Evolutionary conservation across 495 filamentous ascomycete species (phyloP), one percentile per base, ranked within the genome.

Genomic region (Neurospora sp.): DNA sequence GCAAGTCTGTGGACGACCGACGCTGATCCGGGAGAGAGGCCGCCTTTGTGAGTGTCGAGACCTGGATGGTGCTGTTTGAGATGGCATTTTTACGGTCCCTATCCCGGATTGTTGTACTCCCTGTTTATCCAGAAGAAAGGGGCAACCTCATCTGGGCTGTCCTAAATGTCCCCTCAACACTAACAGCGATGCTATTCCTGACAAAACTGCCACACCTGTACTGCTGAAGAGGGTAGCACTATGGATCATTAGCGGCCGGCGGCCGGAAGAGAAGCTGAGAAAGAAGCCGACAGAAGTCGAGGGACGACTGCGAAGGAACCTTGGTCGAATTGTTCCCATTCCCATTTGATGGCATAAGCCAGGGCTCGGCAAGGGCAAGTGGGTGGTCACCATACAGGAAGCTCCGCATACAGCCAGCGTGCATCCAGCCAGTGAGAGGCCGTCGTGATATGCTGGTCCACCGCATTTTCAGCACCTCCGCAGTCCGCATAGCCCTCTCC

Each of bases 251-350:
- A 76, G 73, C 73, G 74, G 71, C 39, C 39, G 16, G 42, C 37
- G 53, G 71, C 71, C 18, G 68, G 38, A 70, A 40, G 27, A 73
- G 40, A 45, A 75, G 77, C 74, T 77, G 77, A 72, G 69, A 45
- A 59, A 80, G 79, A 80, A 80, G 69, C 75, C 72, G 68, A 80
- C 44, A 76, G 79, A 80, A 80, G 73, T 18, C 20, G 69, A 78
- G 71, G 75, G 78, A 78, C 73, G 61, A 18, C 74, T 73, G 72
- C 69, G 70, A 75, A 8, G 16, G 69, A 53, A 44, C 41, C 69
- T 73, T 40, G 70, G 61, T 59, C 39, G 65, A 72, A 39, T 79
- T 80, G 74, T 35, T 35, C 72, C 74, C 14, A 10, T 59, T 61
- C 27, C 12, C 53, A 61, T 61, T 61, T 61, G 53, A 61, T 61